Base-by-base conservation (phyloP, 805 yeast genomes). In the Wickerhamiella shivajii region DNA sequence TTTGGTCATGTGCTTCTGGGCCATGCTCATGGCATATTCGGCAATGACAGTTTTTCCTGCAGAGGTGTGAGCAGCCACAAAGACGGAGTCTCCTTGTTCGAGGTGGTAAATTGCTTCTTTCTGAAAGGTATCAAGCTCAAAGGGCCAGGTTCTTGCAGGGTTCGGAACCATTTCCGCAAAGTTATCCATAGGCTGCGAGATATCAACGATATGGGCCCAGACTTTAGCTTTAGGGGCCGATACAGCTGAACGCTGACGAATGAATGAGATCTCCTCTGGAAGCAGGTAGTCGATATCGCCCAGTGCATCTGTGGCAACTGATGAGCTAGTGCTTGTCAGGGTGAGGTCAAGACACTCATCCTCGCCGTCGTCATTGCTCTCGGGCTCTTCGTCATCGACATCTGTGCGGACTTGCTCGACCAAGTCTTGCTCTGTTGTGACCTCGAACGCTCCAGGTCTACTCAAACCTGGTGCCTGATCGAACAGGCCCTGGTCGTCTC, bases 1-100 rank as follows among this genome's bases (percentile, higher is more conserved):
- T 52, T 85, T 87, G 8, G 97, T 87, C 95, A 85, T 85, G 52
- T 90, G 87, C 51, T 93, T 65, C 40, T 75, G 70, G 1, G 97
- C 92, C 93, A 87, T 77, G 3, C 97, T 94, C 54, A 87, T 90
- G 3, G 97, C 97, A 52, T 87, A 87, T 52, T 87, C 98, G 0
- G 98, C 98, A 17, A 90, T 94, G 3, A 33, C 37, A 0, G 98
- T 87, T 51, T 87, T 87, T 57, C 98, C 98, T 0, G 98, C 98
- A 3, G 97, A 87, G 0, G 98, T 87, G 55, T 87, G 98, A 0
- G 99, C 99, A 3, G 97, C 97, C 3, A 90, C 94, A 57, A 90
- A 90, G 3, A 90, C 99, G 6, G 97, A 87, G 50, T 90, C 98
- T 24, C 97, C 97, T 55, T 84, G 94, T 50, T 90, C 99, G 40